These are phyloP conservation scores for Lagenaria siceraria DNA, from an alignment of 306 rosid species.

Conservation along the genomic window DNA sequence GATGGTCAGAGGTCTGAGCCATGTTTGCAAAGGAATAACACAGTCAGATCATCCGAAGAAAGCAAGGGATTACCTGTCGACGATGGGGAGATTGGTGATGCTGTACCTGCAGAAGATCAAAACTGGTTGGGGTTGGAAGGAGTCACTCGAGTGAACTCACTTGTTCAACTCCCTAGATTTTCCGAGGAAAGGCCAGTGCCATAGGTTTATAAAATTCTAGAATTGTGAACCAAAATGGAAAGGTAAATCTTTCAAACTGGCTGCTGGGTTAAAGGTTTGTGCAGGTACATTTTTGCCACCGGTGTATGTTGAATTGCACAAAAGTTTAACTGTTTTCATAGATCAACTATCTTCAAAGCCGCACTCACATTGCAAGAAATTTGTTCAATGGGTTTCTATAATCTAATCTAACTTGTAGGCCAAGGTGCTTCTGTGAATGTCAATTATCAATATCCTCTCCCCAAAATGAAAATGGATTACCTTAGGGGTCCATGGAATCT, in stretches of 20 bases:
- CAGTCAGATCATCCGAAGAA: conserved; percentile 77
- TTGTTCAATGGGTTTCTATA: neutral
- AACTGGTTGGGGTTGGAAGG: conserved; percentile 98
- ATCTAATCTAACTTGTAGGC: neutral
- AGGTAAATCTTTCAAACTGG: neutral
- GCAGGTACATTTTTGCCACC: neutral
- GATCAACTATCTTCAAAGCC: neutral
- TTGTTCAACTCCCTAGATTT: conserved; percentile 96
- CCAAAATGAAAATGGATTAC: neutral
- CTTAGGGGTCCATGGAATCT: neutral
- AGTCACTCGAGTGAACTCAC: conserved; percentile 90
- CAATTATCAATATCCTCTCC: neutral
- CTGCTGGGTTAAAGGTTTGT: neutral
- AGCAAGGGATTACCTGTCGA: conserved; percentile 33
- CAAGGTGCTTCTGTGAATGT: neutral
- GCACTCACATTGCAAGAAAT: neutral
- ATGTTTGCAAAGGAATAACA: conserved; percentile 69
- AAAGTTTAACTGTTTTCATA: neutral
- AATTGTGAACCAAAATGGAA: neutral
- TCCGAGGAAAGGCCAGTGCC: conserved; percentile 66
- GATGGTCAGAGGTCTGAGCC: conserved; percentile 88
- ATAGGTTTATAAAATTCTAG: conserved; percentile 13
- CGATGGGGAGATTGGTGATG: conserved; percentile 28
- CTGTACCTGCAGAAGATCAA: conserved; percentile 58
- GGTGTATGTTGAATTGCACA: conserved; percentile 13